Percentiles rank a stretch among this genome's conserved stretches.
Evolutionary conservation across 75 land plant genomes (phyloP).

Genomic region (Pinus taeda): DNA sequence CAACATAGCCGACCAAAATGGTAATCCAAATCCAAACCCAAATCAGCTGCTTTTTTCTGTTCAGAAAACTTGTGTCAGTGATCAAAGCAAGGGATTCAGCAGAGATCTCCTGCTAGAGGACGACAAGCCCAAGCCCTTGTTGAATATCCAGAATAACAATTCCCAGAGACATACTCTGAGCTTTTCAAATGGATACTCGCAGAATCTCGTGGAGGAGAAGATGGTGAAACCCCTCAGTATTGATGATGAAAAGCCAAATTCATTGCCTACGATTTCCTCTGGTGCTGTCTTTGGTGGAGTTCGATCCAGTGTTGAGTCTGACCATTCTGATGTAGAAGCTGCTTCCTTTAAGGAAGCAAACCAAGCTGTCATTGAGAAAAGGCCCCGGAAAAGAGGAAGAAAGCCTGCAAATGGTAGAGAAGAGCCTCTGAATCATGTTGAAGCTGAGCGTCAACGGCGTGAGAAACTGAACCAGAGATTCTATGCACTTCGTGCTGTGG

Average conservation of each 20-base stretch:
- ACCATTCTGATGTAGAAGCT: constrained; percentile 66
- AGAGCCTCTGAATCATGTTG: constrained; percentile 92
- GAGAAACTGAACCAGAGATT: constrained; percentile 96
- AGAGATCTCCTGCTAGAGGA: neutral
- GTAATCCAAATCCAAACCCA: neutral
- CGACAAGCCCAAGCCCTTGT: constrained; percentile 3
- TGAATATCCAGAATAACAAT: neutral
- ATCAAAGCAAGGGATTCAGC: neutral
- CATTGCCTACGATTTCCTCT: constrained; percentile 40
- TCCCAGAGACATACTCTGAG: neutral
- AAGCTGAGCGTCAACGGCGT: constrained; percentile 89
- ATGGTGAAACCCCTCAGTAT: neutral
- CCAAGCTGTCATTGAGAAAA: constrained; percentile 45
- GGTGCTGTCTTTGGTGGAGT: constrained; percentile 46
- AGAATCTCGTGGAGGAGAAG: neutral
- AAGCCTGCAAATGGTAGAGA: constrained; percentile 95
- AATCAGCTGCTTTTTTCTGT: neutral
- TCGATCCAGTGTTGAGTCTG: constrained; percentile 22
- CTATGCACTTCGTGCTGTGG: constrained; percentile 85
- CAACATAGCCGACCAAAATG: neutral
- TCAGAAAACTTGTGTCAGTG: neutral
- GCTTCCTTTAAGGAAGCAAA: constrained; percentile 46
- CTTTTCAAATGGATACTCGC: neutral
- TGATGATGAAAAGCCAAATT: constrained; percentile 10
- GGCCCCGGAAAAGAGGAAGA: constrained; percentile 72